Percentiles rank a stretch among this genome's conserved stretches.
Evolutionary conservation across 1,284 basidiomycete genomes (phyloP).

Genomic region (Phylloboletellus chloephorus): DNA sequence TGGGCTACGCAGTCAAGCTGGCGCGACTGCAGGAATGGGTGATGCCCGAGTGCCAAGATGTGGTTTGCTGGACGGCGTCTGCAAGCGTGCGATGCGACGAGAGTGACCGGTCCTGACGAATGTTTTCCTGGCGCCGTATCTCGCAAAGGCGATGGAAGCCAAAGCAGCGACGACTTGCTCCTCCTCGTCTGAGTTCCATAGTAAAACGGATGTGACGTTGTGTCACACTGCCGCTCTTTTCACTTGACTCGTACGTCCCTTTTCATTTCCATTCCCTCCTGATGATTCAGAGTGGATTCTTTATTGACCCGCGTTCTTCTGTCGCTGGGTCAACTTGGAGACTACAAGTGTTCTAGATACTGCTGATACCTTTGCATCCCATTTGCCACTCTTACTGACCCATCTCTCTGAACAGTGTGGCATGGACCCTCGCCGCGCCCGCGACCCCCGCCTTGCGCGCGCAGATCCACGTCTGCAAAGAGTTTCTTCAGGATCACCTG

Average conservation of each 20-base stretch:
- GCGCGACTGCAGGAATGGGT: constrained; percentile 26
- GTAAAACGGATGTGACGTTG: constrained; percentile 19
- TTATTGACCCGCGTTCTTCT: constrained; percentile 50
- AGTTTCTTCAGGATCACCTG: constrained; percentile 40
- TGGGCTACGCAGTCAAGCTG: constrained; percentile 25
- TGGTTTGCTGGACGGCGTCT: constrained; percentile 37
- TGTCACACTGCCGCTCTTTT: constrained; percentile 15
- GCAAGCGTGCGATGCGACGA: constrained; percentile 56
- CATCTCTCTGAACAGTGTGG: constrained; percentile 11
- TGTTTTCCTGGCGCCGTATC: constrained; percentile 36
- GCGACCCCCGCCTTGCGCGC: constrained; percentile 71
- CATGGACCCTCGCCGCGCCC: constrained; percentile 76
- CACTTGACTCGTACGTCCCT: constrained; percentile 15
- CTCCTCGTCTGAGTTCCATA: constrained; percentile 34
- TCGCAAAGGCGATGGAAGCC: constrained; percentile 41
- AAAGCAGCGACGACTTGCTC: constrained; percentile 38
- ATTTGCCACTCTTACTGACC: constrained; percentile 13
- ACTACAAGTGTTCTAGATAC: constrained; percentile 83
- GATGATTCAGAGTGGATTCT: constrained; percentile 90
- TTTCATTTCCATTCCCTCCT: constrained; percentile 19
- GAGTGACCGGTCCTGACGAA: constrained; percentile 43
- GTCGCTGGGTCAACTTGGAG: constrained; percentile 60
- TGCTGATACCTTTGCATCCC: constrained; percentile 51
- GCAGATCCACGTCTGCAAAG: constrained; percentile 61
- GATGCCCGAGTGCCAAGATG: constrained; percentile 35